Conservation (phyloP, 208 protist genomes). For the Acanthamoeba healyi region DNA sequence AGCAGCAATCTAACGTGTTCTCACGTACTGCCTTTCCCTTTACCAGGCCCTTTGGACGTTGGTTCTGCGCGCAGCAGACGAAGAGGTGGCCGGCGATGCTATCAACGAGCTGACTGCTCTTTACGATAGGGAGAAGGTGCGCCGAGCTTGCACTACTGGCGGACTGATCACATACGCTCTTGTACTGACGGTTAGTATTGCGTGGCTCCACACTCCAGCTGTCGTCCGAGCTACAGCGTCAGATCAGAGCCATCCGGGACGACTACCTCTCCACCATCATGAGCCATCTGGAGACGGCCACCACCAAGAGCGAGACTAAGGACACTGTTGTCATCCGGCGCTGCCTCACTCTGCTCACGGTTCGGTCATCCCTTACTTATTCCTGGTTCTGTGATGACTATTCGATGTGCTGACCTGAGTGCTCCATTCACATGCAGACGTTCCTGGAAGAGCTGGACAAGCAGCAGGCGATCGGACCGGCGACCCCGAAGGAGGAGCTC, state of each 20-base stretch:
- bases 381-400: background rate
- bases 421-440: background rate
- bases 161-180: too few species aligned
- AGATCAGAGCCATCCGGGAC: background rate
- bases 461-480: background rate
- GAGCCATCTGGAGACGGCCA: conserved; percentile 43
- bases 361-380: background rate
- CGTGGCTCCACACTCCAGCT: background rate
- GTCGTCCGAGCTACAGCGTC: conserved; percentile 15
- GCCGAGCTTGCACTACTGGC: too few species aligned
- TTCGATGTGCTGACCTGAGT: background rate
- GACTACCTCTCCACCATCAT: conserved; percentile 44
- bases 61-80: conserved; percentile 29
- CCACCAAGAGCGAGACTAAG: background rate
- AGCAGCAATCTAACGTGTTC: background rate
- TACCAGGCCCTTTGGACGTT: conserved; percentile 33
- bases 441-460: conserved; percentile 38
- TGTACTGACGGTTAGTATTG: background rate
- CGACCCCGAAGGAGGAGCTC: background rate
- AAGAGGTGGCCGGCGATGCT: background rate
- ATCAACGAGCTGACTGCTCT: conserved; percentile 28
- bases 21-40: background rate
- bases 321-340: conserved; percentile 7
- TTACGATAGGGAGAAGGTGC: conserved; percentile 51
- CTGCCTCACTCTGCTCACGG: conserved; percentile 47